Evolutionary conservation across 306 rosid genomes (phyloP), one percentile per base, ranked within the genome.

Genomic region (Coriaria nepalensis): DNA sequence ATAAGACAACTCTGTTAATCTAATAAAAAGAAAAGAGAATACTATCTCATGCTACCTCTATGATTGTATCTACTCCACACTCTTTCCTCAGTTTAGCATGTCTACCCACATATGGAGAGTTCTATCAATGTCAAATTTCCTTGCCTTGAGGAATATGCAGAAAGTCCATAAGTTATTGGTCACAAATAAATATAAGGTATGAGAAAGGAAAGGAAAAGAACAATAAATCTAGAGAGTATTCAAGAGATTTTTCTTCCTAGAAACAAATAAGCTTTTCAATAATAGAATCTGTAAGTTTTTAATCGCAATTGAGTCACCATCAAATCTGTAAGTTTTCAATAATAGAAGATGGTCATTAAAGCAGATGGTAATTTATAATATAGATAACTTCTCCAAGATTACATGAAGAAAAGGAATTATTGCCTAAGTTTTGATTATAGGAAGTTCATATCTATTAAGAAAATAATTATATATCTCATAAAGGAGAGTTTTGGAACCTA

Each of bases 21-120:
- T 9, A 15, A n/a, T n/a, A n/a, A 34, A 15, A 56, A 10, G 35
- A 5, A 37, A 35, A 56, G 61, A 6, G 6, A 44, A 6, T 13
- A 34, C 34, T 49, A 40, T 43, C 46, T 42, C 40, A 64, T 4
- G 35, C 56, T 73, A 90, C 98, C 98, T 79, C 72, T 10, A 79
- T 53, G 57, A 90, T 75, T 51, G 82, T 72, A 60, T 90, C 94
- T 56, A 62, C 80, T 55, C 82, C 79, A 33, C 46, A 57, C 43
- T 71, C 86, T 73, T 69, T 78, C 73, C 98, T 85, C 98, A 90
- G 47, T 59, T 78, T 47, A 90, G 87, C 98, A 85, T 90, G 52
- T 85, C 95, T 13, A 46, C 72, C 95, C 95, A 90, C 98, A 90
- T 85, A 45, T 85, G 77, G 35, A 81, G 58, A 47, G 94, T 63